Conservation (phyloP, 306 rosid genomes). For the Pterocarpus macrocarpus region DNA sequence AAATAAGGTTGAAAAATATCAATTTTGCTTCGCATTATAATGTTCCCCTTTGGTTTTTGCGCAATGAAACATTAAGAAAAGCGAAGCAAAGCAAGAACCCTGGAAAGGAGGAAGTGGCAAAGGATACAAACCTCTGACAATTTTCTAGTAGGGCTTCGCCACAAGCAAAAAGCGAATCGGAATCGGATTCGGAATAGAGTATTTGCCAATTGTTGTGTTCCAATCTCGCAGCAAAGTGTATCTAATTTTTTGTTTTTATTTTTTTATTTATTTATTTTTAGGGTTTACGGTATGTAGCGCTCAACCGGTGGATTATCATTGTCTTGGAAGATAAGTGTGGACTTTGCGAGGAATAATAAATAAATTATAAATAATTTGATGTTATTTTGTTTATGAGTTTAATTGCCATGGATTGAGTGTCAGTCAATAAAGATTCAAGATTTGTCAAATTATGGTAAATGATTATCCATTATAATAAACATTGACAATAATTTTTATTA, state of each 20-base stretch:
- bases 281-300: slow-evolving; percentile 8
- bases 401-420: too few species aligned
- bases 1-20: too few species aligned
- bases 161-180: neutral
- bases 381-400: too few species aligned
- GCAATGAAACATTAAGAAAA: neutral
- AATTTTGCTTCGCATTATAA: neutral
- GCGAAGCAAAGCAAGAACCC: neutral
- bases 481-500: too few species aligned
- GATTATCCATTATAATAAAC: too few species aligned
- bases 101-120: neutral
- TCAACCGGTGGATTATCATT: neutral
- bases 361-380: too few species aligned
- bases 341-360: neutral
- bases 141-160: neutral
- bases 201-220: neutral
- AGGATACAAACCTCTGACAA: slow-evolving; percentile 7
- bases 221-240: neutral
- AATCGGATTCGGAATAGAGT: slow-evolving; percentile 11
- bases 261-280: neutral
- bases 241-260: neutral
- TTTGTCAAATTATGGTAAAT: too few species aligned
- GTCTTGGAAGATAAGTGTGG: neutral
- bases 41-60: neutral
- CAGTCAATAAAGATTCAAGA: too few species aligned